Evolutionary conservation across 2,329 filamentous ascomycete genomes (phyloP).

Genomic region (Mariannaea elegans): DNA sequence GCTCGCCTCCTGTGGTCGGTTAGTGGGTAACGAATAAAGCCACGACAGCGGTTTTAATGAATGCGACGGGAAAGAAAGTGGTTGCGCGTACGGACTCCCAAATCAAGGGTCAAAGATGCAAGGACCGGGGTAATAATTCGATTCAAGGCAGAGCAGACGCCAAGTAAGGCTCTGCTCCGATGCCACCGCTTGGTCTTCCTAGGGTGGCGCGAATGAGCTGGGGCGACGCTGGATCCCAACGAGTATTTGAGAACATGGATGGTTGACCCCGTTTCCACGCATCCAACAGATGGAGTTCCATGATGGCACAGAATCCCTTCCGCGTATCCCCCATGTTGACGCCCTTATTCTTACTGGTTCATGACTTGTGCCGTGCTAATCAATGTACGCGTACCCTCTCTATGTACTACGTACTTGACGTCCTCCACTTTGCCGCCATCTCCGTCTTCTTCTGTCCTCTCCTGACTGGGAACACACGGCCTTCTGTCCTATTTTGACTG

Average conservation of each 20-base stretch:
- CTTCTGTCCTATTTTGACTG: background rate
- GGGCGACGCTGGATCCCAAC: background rate
- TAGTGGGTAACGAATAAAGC: background rate
- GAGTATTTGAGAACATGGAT: background rate
- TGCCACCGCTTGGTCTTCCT: too few relatives aligned
- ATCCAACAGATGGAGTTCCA: background rate
- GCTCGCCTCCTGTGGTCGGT: conserved; percentile 3
- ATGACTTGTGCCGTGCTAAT: background rate
- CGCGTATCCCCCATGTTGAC: conserved; percentile 4
- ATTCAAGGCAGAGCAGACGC: conserved; percentile 5
- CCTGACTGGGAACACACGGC: background rate
- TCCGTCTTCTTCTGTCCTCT: background rate
- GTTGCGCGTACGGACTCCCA: conserved; percentile 22
- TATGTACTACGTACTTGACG: background rate
- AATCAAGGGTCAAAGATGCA: background rate
- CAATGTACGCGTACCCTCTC: background rate
- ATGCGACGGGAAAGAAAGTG: background rate
- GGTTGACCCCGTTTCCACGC: too few relatives aligned
- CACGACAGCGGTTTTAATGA: background rate
- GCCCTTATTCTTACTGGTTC: background rate
- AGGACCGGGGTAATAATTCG: background rate
- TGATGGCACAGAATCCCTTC: background rate
- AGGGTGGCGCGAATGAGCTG: conserved; percentile 4
- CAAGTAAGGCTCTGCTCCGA: background rate
- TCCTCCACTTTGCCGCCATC: background rate